These are phyloP conservation scores for Suillus spraguei DNA, from an alignment of 768 basidiomycete species.

Conservation along the genomic window DNA sequence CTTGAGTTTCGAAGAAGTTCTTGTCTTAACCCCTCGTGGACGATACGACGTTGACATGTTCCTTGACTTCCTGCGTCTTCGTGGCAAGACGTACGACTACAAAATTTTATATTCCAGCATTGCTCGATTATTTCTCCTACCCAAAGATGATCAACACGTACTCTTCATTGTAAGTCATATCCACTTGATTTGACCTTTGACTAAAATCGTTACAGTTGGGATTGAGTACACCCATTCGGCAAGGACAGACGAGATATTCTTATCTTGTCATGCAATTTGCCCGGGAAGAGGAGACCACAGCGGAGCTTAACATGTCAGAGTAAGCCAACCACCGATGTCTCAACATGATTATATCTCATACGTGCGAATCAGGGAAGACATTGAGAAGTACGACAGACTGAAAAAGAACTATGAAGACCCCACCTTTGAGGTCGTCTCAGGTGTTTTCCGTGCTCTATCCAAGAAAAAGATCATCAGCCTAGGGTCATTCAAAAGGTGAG, in stretches of 20 bases:
- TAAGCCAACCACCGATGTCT: conserved; percentile 40
- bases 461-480: conserved; percentile 91
- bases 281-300: conserved; percentile 96
- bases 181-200: not conserved
- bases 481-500: conserved; percentile 82
- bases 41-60: conserved; percentile 99
- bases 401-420: conserved; percentile 95
- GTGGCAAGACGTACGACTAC: conserved; percentile 99
- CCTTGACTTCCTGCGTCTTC: conserved; percentile 87
- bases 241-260: conserved; percentile 97
- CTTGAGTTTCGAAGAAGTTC: conserved; percentile 92
- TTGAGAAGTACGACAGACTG: conserved; percentile 77
- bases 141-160: conserved; percentile 95
- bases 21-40: conserved; percentile 94
- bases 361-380: conserved; percentile 59
- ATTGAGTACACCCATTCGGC: conserved; percentile 90
- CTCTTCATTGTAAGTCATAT: conserved; percentile 79
- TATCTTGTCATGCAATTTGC: conserved; percentile 98
- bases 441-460: conserved; percentile 89
- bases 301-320: conserved; percentile 93
- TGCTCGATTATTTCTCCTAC: conserved; percentile 86
- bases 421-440: conserved; percentile 93
- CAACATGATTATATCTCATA: not conserved
- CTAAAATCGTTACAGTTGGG: conserved; percentile 62
- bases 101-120: conserved; percentile 92